phyloP scores from a whole-genome alignment of 305 asterid genomes.

The Coffea humblotiana region DNA sequence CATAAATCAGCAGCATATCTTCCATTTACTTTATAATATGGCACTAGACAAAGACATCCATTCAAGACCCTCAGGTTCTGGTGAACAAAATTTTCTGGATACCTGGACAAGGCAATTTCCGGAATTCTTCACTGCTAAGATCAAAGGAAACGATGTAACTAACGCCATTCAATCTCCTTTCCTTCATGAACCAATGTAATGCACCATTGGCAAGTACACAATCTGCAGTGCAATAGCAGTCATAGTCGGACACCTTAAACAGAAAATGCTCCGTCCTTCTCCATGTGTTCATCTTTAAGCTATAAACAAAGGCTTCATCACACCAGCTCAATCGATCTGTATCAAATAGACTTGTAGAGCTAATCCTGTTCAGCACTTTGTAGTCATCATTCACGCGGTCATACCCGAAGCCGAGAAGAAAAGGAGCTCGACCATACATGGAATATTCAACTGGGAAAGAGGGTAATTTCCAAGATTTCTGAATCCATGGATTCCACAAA shows the following conservation, averaged over 20 bases:
- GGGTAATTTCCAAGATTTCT: too few species aligned
- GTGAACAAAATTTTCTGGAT: background rate
- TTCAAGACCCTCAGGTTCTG: background rate
- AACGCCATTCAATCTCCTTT: background rate
- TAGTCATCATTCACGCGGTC: too few species aligned
- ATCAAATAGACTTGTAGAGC: too few species aligned
- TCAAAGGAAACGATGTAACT: background rate
- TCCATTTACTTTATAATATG: background rate
- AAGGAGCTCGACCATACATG: too few species aligned
- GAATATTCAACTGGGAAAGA: too few species aligned
- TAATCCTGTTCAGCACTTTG: too few species aligned
- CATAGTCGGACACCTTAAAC: background rate
- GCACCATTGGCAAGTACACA: constrained; percentile 4
- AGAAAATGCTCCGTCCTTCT: background rate
- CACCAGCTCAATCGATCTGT: too few species aligned
- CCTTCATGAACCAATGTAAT: constrained; percentile 3
- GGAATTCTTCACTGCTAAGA: background rate
- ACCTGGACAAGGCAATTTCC: background rate
- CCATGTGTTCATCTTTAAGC: background rate
- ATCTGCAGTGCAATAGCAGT: too few species aligned
- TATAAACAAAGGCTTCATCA: background rate
- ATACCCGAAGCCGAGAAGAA: too few species aligned
- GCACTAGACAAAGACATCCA: background rate
- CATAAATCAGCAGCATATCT: background rate
- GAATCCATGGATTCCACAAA: too few species aligned